These are phyloP conservation scores for Phytophthora kernoviae DNA, from an alignment of 352 stramenopile species.

Conservation along the genomic window DNA sequence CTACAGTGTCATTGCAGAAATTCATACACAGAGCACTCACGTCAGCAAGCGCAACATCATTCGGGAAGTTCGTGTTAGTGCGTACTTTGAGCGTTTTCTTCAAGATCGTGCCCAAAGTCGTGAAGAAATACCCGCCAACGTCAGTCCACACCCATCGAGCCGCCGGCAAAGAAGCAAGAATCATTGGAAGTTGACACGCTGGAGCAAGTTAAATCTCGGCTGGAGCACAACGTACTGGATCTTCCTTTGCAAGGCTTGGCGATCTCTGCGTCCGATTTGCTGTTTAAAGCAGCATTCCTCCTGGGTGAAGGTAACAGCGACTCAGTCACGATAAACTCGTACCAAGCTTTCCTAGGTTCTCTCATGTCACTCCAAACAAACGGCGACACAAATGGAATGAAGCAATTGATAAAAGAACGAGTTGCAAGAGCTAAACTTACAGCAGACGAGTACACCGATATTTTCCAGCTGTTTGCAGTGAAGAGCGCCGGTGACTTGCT, in stretches of 20 bases:
- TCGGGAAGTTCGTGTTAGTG: slow-evolving; percentile 45
- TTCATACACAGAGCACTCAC: slow-evolving; percentile 47
- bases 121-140: background rate
- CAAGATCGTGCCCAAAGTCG: slow-evolving; percentile 13
- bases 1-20: slow-evolving; percentile 58
- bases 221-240: slow-evolving; percentile 54
- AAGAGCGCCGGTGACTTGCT: slow-evolving; percentile 30
- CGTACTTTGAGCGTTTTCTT: slow-evolving; percentile 48
- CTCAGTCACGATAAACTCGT: slow-evolving; percentile 6
- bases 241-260: slow-evolving; percentile 37
- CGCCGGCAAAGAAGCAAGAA: background rate
- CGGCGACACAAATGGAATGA: slow-evolving; percentile 27
- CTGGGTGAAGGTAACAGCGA: slow-evolving; percentile 9
- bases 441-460: slow-evolving; percentile 14
- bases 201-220: slow-evolving; percentile 19
- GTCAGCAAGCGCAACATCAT: slow-evolving; percentile 48
- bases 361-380: slow-evolving; percentile 28
- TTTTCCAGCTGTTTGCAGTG: slow-evolving; percentile 26
- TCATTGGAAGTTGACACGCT: background rate
- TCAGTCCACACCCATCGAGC: background rate
- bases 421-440: slow-evolving; percentile 26
- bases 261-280: slow-evolving; percentile 29
- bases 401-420: slow-evolving; percentile 29
- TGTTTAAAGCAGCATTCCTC: slow-evolving; percentile 70
- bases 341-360: slow-evolving; percentile 33